A percentile compares a stretch with the other conserved stretches of the same genome.
Conservation (phyloP, 805 yeast species). For the Grigorovia jiainica region DNA sequence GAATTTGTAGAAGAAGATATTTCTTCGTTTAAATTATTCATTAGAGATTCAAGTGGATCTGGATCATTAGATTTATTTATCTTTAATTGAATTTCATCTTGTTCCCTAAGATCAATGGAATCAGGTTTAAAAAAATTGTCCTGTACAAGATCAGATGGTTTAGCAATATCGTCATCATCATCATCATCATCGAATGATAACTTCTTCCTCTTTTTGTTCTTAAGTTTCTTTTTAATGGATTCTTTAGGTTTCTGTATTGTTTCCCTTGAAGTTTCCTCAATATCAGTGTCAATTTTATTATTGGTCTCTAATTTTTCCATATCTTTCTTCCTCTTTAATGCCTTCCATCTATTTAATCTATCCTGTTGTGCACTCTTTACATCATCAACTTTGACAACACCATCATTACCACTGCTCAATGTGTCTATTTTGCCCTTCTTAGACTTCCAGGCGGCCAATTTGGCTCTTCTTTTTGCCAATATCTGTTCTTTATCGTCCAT, state of each 20-base stretch:
- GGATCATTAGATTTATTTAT: slow-evolving; percentile 11
- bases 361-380: slow-evolving; percentile 26
- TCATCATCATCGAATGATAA: slow-evolving; percentile 13
- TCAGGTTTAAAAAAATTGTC: not conserved
- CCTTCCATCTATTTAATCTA: slow-evolving; percentile 46
- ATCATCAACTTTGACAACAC: slow-evolving; percentile 4
- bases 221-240: not conserved
- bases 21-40: slow-evolving; percentile 20
- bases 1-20: not conserved
- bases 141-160: not conserved
- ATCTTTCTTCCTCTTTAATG: slow-evolving; percentile 25
- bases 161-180: slow-evolving; percentile 14
- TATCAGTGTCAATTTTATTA: slow-evolving; percentile 1
- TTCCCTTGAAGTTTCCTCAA: not conserved
- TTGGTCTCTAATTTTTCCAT: slow-evolving; percentile 6
- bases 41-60: slow-evolving; percentile 41
- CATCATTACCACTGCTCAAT: slow-evolving; percentile 2
- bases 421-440: slow-evolving; percentile 31
- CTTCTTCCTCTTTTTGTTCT: not conserved
- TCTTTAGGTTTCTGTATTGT: not conserved
- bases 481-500: slow-evolving; percentile 17
- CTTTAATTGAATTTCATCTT: not conserved
- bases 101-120: not conserved
- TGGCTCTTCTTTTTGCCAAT: slow-evolving; percentile 39
- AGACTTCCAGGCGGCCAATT: slow-evolving; percentile 50